Percentiles rank a stretch among this genome's conserved stretches.
These are phyloP conservation scores for Paraphaeosphaeria minitans DNA, from an alignment of 2,329 filamentous ascomycete species.

Conservation along the genomic window DNA sequence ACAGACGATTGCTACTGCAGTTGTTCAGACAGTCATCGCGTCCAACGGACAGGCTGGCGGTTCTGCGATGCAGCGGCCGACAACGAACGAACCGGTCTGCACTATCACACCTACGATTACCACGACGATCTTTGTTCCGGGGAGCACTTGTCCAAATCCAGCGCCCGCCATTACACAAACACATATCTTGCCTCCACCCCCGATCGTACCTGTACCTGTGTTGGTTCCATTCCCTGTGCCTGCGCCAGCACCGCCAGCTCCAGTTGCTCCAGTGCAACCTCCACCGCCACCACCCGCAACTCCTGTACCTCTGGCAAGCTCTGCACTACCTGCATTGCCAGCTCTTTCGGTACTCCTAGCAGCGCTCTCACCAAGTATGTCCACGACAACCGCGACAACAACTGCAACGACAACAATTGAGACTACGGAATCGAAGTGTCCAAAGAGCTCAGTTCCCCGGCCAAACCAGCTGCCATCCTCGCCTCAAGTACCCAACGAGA, in stretches of 20 bases:
- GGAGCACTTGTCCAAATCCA: slow-evolving; percentile 10
- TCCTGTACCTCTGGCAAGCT: neutral
- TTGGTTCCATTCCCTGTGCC: slow-evolving; percentile 4
- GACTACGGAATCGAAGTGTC: slow-evolving; percentile 16
- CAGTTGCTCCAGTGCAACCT: neutral
- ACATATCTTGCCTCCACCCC: slow-evolving; percentile 2
- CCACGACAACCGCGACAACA: slow-evolving; percentile 5
- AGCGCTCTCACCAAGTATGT: neutral
- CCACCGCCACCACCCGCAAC: neutral
- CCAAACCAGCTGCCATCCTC: neutral
- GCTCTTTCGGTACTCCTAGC: neutral
- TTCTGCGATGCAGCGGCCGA: neutral
- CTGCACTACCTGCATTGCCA: neutral
- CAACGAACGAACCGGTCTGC: neutral
- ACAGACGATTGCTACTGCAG: neutral
- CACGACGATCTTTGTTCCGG: slow-evolving; percentile 8
- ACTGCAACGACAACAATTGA: slow-evolving; percentile 21
- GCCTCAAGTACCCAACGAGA: slow-evolving; percentile 15
- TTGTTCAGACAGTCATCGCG: neutral
- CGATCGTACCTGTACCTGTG: neutral
- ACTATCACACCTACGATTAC: slow-evolving; percentile 11
- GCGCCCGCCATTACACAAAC: neutral
- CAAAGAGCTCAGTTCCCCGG: neutral
- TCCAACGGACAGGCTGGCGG: neutral
- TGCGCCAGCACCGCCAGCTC: neutral